Conservation (phyloP, 1,284 basidiomycete genomes). For the Phlebopus sp. region DNA sequence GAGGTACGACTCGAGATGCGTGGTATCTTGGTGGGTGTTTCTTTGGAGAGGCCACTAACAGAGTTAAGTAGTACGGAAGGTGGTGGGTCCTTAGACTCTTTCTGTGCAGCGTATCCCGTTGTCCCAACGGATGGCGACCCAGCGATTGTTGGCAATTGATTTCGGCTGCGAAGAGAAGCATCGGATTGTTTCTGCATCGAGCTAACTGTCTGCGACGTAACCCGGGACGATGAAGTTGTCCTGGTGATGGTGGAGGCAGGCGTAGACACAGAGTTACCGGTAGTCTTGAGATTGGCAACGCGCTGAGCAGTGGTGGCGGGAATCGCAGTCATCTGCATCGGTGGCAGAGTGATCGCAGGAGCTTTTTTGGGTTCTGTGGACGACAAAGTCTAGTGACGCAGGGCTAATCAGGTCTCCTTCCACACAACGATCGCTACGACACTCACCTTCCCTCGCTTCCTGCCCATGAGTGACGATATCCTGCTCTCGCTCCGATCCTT, state of each 20-base stretch:
- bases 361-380: conserved; percentile 76
- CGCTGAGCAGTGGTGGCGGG: conserved; percentile 77
- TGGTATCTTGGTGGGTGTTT: conserved; percentile 93
- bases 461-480: conserved; percentile 83
- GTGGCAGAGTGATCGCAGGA: conserved; percentile 69
- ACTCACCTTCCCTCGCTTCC: conserved; percentile 88
- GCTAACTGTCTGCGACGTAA: conserved; percentile 72
- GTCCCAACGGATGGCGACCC: conserved; percentile 85
- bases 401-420: conserved; percentile 15
- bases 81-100: conserved; percentile 55
- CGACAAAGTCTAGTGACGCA: conserved; percentile 67
- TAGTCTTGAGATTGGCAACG: conserved; percentile 70
- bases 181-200: conserved; percentile 82
- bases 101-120: conserved; percentile 44
- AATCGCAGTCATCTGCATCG: conserved; percentile 83
- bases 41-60: conserved; percentile 56
- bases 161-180: conserved; percentile 68
- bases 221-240: conserved; percentile 55
- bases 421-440: conserved; percentile 12
- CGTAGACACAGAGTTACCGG: conserved; percentile 46
- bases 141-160: conserved; percentile 82
- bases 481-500: conserved; percentile 83
- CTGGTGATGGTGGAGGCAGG: conserved; percentile 40
- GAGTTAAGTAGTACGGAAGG: conserved; percentile 52
- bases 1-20: conserved; percentile 82